These are phyloP conservation scores for Phymatotrichopsis omnivora DNA, from an alignment of 2,329 filamentous ascomycete genomes.

Conservation along the genomic window DNA sequence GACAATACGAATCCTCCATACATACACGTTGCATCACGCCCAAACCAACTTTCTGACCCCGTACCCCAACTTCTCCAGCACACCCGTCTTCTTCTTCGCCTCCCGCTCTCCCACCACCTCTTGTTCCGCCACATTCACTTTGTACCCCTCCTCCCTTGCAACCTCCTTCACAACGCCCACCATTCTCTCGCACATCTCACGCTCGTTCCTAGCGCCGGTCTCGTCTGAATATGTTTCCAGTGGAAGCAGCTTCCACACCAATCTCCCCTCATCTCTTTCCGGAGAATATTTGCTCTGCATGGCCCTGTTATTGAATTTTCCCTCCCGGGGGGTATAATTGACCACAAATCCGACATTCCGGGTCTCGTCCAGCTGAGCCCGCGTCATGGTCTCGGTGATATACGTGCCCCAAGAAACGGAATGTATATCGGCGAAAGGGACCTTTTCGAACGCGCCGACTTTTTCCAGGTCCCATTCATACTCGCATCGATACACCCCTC, in stretches of 20 bases:
- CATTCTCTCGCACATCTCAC: not conserved
- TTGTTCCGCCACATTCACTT: conserved; percentile 41
- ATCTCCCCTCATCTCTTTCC: conserved; percentile 19
- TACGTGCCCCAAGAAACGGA: conserved; percentile 74
- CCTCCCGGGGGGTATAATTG: conserved; percentile 53
- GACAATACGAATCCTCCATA: too few species aligned
- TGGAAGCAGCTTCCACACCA: conserved; percentile 27
- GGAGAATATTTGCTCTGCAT: conserved; percentile 45
- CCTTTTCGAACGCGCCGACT: conserved; percentile 79
- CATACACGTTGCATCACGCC: too few species aligned
- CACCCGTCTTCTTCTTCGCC: conserved; percentile 74
- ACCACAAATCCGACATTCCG: conserved; percentile 79
- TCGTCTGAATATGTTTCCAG: conserved; percentile 4
- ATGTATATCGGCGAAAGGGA: conserved; percentile 63
- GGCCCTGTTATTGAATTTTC: conserved; percentile 75
- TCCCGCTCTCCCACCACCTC: conserved; percentile 78
- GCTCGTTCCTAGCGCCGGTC: conserved; percentile 26
- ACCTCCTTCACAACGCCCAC: conserved; percentile 23
- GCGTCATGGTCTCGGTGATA: conserved; percentile 75
- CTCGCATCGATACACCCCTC: conserved; percentile 75
- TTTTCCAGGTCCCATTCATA: conserved; percentile 96
- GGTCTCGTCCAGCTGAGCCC: conserved; percentile 62
- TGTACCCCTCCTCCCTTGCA: conserved; percentile 29
- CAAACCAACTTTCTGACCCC: conserved; percentile 90
- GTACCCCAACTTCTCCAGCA: conserved; percentile 79